Evolutionary conservation across 129 eudicot genomes (phyloP).

Genomic region (Ambrosia artemisiifolia): DNA sequence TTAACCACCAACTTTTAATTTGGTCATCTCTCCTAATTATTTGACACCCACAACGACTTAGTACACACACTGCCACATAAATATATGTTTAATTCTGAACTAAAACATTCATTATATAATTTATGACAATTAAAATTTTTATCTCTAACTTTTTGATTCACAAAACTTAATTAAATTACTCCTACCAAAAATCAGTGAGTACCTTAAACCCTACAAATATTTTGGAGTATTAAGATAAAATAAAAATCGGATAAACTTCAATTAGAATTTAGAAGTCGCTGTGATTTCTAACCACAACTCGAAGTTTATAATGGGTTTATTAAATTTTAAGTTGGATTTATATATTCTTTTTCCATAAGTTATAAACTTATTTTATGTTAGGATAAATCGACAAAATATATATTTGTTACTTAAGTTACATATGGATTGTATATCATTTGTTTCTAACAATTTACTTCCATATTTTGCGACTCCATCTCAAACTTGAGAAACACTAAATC

Average conservation of each 20-base stretch:
- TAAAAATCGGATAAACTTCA: too few species aligned
- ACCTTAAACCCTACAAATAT: neutral
- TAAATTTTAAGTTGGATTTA: too few species aligned
- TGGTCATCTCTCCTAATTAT: constrained; percentile 22
- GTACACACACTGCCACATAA: neutral
- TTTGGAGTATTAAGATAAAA: neutral
- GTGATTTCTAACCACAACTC: too few species aligned
- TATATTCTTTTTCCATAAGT: too few species aligned
- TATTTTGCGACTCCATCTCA: too few species aligned
- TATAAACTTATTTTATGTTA: too few species aligned
- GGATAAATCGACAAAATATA: neutral
- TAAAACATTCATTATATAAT: neutral
- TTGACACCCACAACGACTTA: constrained; percentile 19
- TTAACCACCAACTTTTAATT: constrained; percentile 23
- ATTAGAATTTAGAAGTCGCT: too few species aligned
- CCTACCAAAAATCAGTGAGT: neutral
- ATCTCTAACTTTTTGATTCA: neutral
- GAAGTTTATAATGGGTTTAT: too few species aligned
- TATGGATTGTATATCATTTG: too few species aligned
- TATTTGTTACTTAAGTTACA: too few species aligned
- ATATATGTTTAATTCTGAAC: neutral
- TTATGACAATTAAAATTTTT: neutral
- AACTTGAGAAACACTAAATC: too few species aligned
- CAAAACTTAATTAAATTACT: neutral
- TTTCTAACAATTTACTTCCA: too few species aligned